Base-by-base conservation (phyloP, 768 basidiomycete species). In the Pleurotus tuoliensis region DNA sequence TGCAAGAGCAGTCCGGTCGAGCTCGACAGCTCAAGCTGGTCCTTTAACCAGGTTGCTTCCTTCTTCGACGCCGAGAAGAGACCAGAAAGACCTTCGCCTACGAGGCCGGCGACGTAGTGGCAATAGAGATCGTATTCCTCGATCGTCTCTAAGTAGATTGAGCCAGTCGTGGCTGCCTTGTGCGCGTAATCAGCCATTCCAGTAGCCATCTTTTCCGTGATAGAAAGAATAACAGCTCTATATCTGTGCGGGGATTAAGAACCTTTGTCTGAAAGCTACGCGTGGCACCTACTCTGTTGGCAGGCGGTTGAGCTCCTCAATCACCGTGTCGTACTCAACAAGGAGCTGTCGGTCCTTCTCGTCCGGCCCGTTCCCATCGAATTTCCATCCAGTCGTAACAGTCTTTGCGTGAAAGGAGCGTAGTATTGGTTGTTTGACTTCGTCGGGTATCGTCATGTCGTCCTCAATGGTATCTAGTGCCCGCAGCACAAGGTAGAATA, bases 401-500 rank as follows among this genome's bases (percentile, higher is more conserved):
- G 90, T 87, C 63, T 88, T 83, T 64, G 84, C 70, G 73, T 95
- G 88, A 73, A 98, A 94, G 1, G 83, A 73, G 8, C 92, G 84
- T 34, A 99, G 78, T 25, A 98, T 65, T 2, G 92, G 88, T 54
- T 94, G 91, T 68, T 99, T 99, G 63, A 87, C 70, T 15, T 83
- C 75, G 70, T 94, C 92, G 0, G 91, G 80, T 56, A 99, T 83
- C 0, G 94, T 91, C 94, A 98, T 98, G 74, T 99, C 96, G 70
- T 99, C 96, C 70, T 98, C 96, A 60, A 99, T 83, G 3, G 96
- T 99, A 70, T 99, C 96, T n/a, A 98, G 77, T 4, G 86, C 97
- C 18, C 96, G 85, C 5, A 99, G 80, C 4, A 95, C 90, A 43
- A 99, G 83, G 72, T 98, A 99, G 72, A 97, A 98, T 58, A 98